Percentiles rank a stretch among this genome's conserved stretches.
Conservation (phyloP, 139 green algal species). For the Raphidocelis subcapitata region DNA sequence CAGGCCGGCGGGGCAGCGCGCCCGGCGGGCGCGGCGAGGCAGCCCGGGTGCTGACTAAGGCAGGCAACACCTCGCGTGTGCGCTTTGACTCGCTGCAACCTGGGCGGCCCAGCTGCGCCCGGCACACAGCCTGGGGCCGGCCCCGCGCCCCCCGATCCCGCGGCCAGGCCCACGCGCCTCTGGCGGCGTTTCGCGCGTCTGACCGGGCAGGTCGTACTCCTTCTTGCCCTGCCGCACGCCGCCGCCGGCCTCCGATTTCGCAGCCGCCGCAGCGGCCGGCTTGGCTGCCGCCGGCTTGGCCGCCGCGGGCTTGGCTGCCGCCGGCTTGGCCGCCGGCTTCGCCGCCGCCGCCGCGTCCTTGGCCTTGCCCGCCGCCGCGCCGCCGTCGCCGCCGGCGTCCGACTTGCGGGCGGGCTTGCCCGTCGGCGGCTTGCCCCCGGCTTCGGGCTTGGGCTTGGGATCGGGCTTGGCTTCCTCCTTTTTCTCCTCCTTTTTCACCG, state of each 20-base stretch:
- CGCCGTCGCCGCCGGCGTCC: too few relatives aligned
- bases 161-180: constrained; percentile 51
- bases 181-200: constrained; percentile 69
- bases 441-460: background rate
- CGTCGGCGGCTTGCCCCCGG: constrained; percentile 4
- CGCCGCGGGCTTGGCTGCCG: constrained; percentile 1
- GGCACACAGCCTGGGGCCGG: background rate
- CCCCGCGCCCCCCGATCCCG: background rate
- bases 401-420: too few relatives aligned
- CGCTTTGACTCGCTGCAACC: background rate
- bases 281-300: background rate
- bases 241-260: background rate
- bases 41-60: background rate
- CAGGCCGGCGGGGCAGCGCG: background rate
- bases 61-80: background rate
- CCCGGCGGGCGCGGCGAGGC: too few relatives aligned
- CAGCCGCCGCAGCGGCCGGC: constrained; percentile 5
- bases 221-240: constrained; percentile 52
- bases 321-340: background rate
- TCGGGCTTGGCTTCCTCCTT: constrained; percentile 6
- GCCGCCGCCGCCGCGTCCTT: background rate
- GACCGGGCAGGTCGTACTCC: constrained; percentile 75
- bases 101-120: background rate
- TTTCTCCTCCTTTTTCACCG: constrained; percentile 5
- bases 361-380: constrained; percentile 7